phyloP scores from a whole-genome alignment of 345 rosid species.

The Draba incana region DNA sequence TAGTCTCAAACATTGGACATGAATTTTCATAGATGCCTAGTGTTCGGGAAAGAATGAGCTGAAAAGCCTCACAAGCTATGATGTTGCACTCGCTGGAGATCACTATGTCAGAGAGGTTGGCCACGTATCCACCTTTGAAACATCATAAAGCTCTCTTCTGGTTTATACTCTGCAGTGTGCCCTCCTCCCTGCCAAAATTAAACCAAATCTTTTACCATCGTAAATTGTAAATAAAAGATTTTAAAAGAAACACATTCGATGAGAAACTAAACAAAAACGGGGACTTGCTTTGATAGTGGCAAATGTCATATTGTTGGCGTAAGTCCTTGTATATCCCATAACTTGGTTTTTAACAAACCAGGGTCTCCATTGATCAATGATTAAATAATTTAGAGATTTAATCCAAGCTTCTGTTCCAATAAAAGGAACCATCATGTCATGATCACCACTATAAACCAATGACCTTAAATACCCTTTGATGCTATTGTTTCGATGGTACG shows the following conservation, averaged over 20 bases:
- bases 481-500: no score
- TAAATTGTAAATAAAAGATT: not conserved
- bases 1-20: no score
- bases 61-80: no score
- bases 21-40: no score
- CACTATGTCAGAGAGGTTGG: constrained; percentile 9
- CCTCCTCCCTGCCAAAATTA: constrained; percentile 62
- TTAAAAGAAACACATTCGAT: not conserved
- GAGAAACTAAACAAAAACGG: not conserved
- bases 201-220: not conserved
- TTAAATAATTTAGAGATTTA: not conserved
- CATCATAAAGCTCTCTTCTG: constrained; percentile 54
- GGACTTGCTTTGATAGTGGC: not conserved
- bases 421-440: not conserved
- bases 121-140: constrained; percentile 38
- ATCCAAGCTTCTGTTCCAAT: constrained; percentile 10
- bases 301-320: not conserved
- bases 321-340: not conserved
- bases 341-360: not conserved
- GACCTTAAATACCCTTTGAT: not conserved
- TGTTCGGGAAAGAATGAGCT: no score
- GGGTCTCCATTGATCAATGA: constrained; percentile 10
- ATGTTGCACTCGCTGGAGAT: no score
- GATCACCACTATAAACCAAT: constrained; percentile 4
- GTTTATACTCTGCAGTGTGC: constrained; percentile 57